Evolutionary conservation across 495 filamentous ascomycete genomes (phyloP).

Genomic region (Talaromyces liani): DNA sequence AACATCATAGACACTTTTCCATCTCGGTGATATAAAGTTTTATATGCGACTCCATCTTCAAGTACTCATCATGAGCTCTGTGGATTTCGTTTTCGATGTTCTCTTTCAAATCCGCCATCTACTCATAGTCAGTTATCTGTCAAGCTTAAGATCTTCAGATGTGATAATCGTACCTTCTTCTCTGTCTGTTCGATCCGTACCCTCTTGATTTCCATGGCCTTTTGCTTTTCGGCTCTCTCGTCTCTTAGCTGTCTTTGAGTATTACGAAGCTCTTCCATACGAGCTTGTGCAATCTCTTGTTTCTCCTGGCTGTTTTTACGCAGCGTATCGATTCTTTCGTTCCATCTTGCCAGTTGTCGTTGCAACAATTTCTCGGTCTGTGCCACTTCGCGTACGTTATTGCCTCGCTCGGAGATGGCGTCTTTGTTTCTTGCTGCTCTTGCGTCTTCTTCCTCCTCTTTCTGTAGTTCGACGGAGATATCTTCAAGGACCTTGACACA

Average conservation of each 20-base stretch:
- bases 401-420: slow-evolving; percentile 76
- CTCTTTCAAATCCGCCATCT: slow-evolving; percentile 97
- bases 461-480: slow-evolving; percentile 69
- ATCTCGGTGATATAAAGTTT: slow-evolving; percentile 97
- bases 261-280: slow-evolving; percentile 82
- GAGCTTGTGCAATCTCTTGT: slow-evolving; percentile 65
- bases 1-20: slow-evolving; percentile 73
- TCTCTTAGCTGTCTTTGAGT: slow-evolving; percentile 76
- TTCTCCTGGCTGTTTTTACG: slow-evolving; percentile 73
- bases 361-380: slow-evolving; percentile 74
- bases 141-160: neutral
- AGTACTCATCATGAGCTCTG: slow-evolving; percentile 79
- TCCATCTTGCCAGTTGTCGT: slow-evolving; percentile 74
- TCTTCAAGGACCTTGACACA: slow-evolving; percentile 88
- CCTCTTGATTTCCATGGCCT: slow-evolving; percentile 83
- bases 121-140: slow-evolving; percentile 12
- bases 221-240: slow-evolving; percentile 74
- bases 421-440: slow-evolving; percentile 76
- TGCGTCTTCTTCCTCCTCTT: slow-evolving; percentile 81
- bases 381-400: slow-evolving; percentile 86
- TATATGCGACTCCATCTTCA: slow-evolving; percentile 95
- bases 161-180: slow-evolving; percentile 90
- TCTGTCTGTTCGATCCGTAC: slow-evolving; percentile 95
- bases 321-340: slow-evolving; percentile 75
- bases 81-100: slow-evolving; percentile 93